A percentile compares a stretch with the other conserved stretches of the same genome.
These are phyloP conservation scores for Hydrangea macrophylla DNA, from an alignment of 148 eudicot genomes.

Conservation along the genomic window DNA sequence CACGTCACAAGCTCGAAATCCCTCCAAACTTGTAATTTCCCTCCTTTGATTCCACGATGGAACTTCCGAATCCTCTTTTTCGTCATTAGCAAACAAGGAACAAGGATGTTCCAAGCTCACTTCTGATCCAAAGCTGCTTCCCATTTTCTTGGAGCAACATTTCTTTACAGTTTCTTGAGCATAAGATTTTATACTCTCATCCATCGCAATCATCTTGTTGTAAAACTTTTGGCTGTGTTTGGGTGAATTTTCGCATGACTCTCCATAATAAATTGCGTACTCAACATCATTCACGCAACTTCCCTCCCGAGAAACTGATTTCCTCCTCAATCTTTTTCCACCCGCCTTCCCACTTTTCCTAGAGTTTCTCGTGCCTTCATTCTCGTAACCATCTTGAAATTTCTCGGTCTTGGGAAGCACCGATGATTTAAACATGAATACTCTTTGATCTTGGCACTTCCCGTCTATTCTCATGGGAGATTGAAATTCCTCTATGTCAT, in stretches of 20 bases:
- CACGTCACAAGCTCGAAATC: not conserved
- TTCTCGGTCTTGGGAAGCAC: not conserved
- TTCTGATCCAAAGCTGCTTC: not conserved
- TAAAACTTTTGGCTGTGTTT: slow-evolving; percentile 19
- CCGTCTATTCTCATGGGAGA: slow-evolving; percentile 25
- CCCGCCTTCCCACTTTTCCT: slow-evolving; percentile 25
- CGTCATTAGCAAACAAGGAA: slow-evolving; percentile 14
- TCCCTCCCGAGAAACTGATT: slow-evolving; percentile 27
- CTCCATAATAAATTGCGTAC: slow-evolving; percentile 13
- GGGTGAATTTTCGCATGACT: slow-evolving; percentile 1
- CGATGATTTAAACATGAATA: slow-evolving; percentile 52
- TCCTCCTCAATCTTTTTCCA: slow-evolving; percentile 41
- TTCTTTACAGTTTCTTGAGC: too few relatives aligned
- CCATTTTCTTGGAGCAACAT: too few relatives aligned
- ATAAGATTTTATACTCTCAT: too few relatives aligned
- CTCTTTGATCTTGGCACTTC: slow-evolving; percentile 40
- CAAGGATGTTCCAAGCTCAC: slow-evolving; percentile 38
- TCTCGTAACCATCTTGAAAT: slow-evolving; percentile 8
- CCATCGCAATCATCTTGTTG: slow-evolving; percentile 15
- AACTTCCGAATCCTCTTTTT: slow-evolving; percentile 3
- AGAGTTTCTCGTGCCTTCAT: slow-evolving; percentile 11
- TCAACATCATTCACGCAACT: too few relatives aligned
- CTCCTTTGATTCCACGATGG: not conserved
- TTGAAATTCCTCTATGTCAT: slow-evolving; percentile 60
- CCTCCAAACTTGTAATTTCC: not conserved